Conservation (phyloP, 2,329 filamentous ascomycete genomes). For the Aspergillus proliferans region DNA sequence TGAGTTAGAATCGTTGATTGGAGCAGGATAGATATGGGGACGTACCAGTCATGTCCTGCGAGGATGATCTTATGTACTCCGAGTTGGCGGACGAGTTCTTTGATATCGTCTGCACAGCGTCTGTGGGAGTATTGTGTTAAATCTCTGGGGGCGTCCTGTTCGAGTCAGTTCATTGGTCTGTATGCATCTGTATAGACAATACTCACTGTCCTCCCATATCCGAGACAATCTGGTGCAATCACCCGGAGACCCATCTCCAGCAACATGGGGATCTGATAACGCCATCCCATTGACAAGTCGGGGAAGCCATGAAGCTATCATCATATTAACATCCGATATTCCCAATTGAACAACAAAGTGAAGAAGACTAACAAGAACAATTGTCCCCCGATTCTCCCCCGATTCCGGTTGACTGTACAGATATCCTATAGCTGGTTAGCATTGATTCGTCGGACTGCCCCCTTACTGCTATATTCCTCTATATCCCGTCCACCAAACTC, state of each 20-base stretch:
- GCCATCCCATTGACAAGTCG: slow-evolving; percentile 78
- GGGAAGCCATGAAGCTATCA: slow-evolving; percentile 69
- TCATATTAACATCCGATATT: not conserved
- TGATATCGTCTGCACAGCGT: slow-evolving; percentile 67
- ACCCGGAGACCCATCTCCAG: slow-evolving; percentile 67
- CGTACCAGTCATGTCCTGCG: slow-evolving; percentile 79
- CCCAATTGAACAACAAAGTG: not conserved
- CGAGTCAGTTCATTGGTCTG: slow-evolving; percentile 22
- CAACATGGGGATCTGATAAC: slow-evolving; percentile 77
- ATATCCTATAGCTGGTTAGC: slow-evolving; percentile 37
- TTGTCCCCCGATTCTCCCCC: slow-evolving; percentile 43
- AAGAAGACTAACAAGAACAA: slow-evolving; percentile 44
- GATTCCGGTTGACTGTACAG: slow-evolving; percentile 45
- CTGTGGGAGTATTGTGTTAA: slow-evolving; percentile 64
- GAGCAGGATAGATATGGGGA: not conserved
- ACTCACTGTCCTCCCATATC: slow-evolving; percentile 68
- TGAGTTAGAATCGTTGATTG: not conserved
- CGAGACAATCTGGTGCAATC: slow-evolving; percentile 78
- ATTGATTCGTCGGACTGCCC: not conserved
- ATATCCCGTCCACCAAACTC: not conserved
- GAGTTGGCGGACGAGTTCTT: slow-evolving; percentile 59
- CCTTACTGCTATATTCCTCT: not conserved
- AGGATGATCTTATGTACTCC: slow-evolving; percentile 61
- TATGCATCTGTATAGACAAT: not conserved
- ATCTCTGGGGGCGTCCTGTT: slow-evolving; percentile 54